A percentile compares a stretch with the other conserved stretches of the same genome.
Conservation (phyloP, 257 asterid genomes). For the Salvia splendens region DNA sequence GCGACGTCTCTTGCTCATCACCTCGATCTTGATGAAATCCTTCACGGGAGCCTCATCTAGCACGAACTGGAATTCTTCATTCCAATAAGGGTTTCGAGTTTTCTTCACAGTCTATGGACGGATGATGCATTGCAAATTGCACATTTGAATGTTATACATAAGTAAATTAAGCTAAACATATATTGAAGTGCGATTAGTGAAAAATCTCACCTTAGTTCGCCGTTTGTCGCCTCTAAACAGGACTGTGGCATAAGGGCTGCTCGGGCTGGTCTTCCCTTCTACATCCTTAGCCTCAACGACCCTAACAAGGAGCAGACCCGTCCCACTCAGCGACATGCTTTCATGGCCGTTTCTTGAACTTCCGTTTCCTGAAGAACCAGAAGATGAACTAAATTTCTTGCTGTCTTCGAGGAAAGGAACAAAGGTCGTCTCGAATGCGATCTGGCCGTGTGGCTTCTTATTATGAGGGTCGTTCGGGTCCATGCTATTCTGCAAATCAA, state of each 20-base stretch:
- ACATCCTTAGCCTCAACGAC: slow-evolving; percentile 60
- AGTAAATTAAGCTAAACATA: not conserved
- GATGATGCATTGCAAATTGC: not conserved
- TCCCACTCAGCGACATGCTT: slow-evolving; percentile 42
- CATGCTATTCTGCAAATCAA: slow-evolving; percentile 57
- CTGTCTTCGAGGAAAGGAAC: slow-evolving; percentile 76
- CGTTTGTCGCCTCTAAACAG: slow-evolving; percentile 63
- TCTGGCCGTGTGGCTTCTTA: slow-evolving; percentile 57
- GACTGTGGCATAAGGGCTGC: slow-evolving; percentile 58
- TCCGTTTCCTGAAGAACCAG: slow-evolving; percentile 27
- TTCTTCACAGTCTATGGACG: slow-evolving; percentile 49
- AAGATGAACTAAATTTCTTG: slow-evolving; percentile 38
- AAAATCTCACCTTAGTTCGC: slow-evolving; percentile 61
- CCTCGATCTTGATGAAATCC: slow-evolving; percentile 60
- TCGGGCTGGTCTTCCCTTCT: slow-evolving; percentile 60
- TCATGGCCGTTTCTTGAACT: slow-evolving; percentile 34
- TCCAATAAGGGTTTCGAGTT: slow-evolving; percentile 72
- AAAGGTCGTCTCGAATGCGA: slow-evolving; percentile 51
- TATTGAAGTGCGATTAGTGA: not conserved
- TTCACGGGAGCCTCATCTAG: slow-evolving; percentile 74
- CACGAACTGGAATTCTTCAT: slow-evolving; percentile 73
- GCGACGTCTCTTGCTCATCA: slow-evolving; percentile 60
- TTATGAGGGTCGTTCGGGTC: slow-evolving; percentile 58
- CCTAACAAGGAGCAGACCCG: slow-evolving; percentile 68
- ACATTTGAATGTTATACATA: not conserved